Base-by-base conservation (phyloP, 2,329 filamentous ascomycete species). In the Hypoxylon sp. region DNA sequence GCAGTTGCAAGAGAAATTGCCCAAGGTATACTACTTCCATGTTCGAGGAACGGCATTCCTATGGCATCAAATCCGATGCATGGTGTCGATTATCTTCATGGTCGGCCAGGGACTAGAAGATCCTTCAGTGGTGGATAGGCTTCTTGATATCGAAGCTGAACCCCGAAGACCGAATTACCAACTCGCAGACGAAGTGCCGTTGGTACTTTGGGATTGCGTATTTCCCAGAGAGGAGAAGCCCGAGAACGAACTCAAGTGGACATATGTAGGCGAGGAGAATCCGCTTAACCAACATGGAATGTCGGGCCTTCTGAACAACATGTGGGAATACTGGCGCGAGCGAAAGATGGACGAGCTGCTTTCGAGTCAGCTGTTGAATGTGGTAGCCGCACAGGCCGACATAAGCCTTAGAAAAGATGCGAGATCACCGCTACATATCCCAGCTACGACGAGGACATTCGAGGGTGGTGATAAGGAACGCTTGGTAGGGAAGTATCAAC, bases 1-100 rank as follows among this genome's bases (percentile, higher is more conserved):
- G 52, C 32, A 41, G 17, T 23, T 48, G 23, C 53, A 43, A 12
- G 52, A 41, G 3, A 55, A 51, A 4, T 66, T 71, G 44, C 80
- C 85, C 5, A 89, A 90, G 66, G 81, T 97, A 9, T 97, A 95
- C 74, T 87, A 88, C 55, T 95, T 99, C 71, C 87, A 88, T 50
- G 85, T 99, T 29, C 85, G 92, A 61, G 94, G 94, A 13, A 91
- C 89, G 5, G 94, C 92, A 1, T 99, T 99, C 71, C 75, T 99
- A 35, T 99, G 94, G 94, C 94, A 99, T 73, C 94, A 99, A 74
- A 95, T 99, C 61, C 86, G 94, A 16, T 90, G 93, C 75, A 92
- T 99, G 83, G 86, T 95, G n/a, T 84, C 87, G 11, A 78, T 97
- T 5, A 77, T 99, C n/a, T 97, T 99, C 75, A 78, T 94, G 7